These are phyloP conservation scores for Entomortierella beljakovae DNA, from an alignment of 192 early-diverging fungal genomes.

Conservation along the genomic window DNA sequence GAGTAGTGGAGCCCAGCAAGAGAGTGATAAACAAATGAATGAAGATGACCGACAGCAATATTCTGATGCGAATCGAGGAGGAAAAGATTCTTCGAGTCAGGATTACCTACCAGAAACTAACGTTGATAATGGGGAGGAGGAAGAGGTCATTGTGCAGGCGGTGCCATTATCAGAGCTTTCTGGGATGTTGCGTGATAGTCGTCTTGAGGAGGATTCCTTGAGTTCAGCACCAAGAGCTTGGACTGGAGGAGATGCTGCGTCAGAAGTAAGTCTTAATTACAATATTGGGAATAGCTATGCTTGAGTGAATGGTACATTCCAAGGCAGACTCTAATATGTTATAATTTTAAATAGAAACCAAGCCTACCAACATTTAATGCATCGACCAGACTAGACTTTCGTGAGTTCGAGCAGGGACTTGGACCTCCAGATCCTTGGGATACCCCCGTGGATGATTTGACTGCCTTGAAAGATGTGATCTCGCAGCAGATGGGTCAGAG, in stretches of 20 bases:
- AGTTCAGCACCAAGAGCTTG: conserved; percentile 24
- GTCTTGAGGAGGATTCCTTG: conserved; percentile 39
- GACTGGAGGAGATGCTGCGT: conserved; percentile 18
- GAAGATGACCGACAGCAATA: not conserved
- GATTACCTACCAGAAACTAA: not conserved
- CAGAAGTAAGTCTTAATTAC: conserved; percentile 37
- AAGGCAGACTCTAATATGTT: not conserved
- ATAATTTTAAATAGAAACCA: conserved; percentile 28
- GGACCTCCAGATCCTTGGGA: conserved; percentile 73
- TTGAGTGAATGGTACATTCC: not conserved
- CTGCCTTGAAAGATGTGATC: conserved; percentile 65
- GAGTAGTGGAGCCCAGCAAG: not conserved
- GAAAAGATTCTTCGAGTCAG: not conserved
- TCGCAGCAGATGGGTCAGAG: conserved; percentile 51
- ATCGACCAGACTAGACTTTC: conserved; percentile 59
- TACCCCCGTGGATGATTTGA: conserved; percentile 66
- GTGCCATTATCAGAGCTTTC: conserved; percentile 44
- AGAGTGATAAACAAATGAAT: not conserved
- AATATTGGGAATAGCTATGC: not conserved
- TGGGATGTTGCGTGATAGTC: conserved; percentile 38
- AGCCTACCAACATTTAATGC: conserved; percentile 25
- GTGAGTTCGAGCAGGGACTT: conserved; percentile 75
- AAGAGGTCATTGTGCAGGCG: conserved; percentile 49
- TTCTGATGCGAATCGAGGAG: not conserved
- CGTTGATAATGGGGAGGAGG: conserved; percentile 6